phyloP scores from a whole-genome alignment of 2,329 filamentous ascomycete species.

The Cadophora gregata region DNA sequence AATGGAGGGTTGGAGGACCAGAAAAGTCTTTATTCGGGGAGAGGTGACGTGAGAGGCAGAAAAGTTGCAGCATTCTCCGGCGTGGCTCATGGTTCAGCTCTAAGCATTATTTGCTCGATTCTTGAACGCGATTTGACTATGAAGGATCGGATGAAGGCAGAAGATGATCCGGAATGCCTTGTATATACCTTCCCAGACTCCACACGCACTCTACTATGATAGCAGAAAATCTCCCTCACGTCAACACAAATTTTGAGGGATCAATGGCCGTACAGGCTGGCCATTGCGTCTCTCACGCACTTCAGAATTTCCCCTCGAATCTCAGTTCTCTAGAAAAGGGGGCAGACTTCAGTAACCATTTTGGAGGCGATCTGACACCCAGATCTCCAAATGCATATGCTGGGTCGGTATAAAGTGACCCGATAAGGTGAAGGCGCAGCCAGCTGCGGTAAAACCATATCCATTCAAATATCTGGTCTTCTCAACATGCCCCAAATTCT shows the following conservation, averaged over 20 bases:
- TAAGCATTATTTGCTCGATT: background rate
- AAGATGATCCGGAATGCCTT: background rate
- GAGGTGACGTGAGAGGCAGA: background rate
- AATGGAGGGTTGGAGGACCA: background rate
- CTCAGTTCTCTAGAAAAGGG: background rate
- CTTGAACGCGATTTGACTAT: background rate
- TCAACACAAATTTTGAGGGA: no score
- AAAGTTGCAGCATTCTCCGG: background rate
- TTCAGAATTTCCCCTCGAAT: background rate
- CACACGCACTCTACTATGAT: background rate
- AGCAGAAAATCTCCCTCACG: background rate
- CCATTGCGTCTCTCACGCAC: background rate
- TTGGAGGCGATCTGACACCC: background rate
- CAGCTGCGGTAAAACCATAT: background rate
- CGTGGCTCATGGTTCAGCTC: background rate
- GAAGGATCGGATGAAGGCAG: background rate
- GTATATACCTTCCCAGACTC: background rate
- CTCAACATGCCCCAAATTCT: constrained; percentile 16
- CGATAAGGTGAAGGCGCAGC: background rate
- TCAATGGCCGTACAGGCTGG: background rate
- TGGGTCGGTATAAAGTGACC: background rate
- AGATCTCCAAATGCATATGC: background rate
- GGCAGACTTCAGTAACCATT: background rate
- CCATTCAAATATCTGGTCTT: constrained; percentile 23
- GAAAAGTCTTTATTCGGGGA: no score